A percentile compares a stretch with the other conserved stretches of the same genome.
Conservation (phyloP, 2,329 filamentous ascomycete species). For the Raffaelea arxii region DNA sequence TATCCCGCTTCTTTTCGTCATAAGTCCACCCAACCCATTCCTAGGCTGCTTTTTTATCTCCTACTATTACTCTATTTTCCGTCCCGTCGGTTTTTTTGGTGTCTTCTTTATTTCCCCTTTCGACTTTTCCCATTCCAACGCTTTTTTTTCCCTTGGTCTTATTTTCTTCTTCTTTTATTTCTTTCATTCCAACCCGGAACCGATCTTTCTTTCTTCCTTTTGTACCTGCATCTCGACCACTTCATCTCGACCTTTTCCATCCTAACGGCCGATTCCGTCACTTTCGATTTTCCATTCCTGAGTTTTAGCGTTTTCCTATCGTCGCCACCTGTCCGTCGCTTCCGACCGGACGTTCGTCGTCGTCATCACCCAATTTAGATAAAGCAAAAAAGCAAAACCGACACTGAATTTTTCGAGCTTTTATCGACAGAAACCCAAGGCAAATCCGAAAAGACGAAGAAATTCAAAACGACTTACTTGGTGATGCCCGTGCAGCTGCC, state of each 20-base stretch:
- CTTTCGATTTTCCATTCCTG: background rate
- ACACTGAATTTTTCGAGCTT: no score
- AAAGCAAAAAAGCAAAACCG: no score
- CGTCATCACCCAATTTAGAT: no score
- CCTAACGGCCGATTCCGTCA: background rate
- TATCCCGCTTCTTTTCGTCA: no score
- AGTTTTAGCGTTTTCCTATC: background rate
- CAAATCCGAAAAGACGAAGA: no score
- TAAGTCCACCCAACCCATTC: no score
- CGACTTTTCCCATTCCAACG: background rate
- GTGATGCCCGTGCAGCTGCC: background rate
- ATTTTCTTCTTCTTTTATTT: background rate
- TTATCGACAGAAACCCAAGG: no score
- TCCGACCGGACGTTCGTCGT: background rate
- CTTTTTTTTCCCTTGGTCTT: background rate
- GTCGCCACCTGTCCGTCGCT: background rate
- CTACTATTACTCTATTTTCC: no score
- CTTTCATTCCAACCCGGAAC: no score
- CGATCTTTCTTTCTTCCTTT: background rate
- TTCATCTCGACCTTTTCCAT: background rate
- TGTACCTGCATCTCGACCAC: background rate
- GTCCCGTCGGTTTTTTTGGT: background rate
- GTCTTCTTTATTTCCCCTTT: background rate
- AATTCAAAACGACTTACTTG: no score
- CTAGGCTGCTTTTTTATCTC: background rate